phyloP scores from a whole-genome alignment of 83 land plant species.

The Thuja plicata region DNA sequence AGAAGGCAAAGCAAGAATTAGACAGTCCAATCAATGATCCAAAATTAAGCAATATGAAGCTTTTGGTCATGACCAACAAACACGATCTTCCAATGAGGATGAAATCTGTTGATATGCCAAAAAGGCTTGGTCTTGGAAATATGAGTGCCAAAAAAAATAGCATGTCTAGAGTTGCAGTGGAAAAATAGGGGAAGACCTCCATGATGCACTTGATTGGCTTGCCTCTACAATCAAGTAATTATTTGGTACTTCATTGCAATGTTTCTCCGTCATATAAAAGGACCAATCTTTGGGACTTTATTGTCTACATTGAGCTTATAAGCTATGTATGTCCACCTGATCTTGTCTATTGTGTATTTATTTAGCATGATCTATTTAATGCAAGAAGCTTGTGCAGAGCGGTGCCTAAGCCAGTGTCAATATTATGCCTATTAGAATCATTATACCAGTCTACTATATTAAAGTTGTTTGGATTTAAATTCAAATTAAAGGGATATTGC shows the following conservation, averaged over 20 bases:
- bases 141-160: constrained; percentile 6
- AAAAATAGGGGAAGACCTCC: constrained; percentile 26
- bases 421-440: background rate
- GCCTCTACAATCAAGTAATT: constrained; percentile 24
- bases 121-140: constrained; percentile 16
- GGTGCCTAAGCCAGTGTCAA: background rate
- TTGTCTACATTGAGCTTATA: background rate
- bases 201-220: constrained; percentile 29
- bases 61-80: constrained; percentile 35
- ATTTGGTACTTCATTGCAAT: too few relatives aligned
- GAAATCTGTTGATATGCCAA: constrained; percentile 11
- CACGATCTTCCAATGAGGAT: constrained; percentile 16
- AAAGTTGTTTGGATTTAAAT: background rate
- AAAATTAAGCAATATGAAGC: constrained; percentile 13
- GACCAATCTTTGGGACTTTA: too few relatives aligned
- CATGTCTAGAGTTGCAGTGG: constrained; percentile 31
- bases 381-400: background rate
- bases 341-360: background rate
- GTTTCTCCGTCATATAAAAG: too few relatives aligned
- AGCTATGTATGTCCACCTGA: background rate
- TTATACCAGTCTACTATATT: background rate
- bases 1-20: constrained; percentile 25
- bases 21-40: constrained; percentile 21
- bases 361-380: background rate
- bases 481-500: background rate